Conservation (phyloP, 179 eudicot species). For the Silene noctiflora region DNA sequence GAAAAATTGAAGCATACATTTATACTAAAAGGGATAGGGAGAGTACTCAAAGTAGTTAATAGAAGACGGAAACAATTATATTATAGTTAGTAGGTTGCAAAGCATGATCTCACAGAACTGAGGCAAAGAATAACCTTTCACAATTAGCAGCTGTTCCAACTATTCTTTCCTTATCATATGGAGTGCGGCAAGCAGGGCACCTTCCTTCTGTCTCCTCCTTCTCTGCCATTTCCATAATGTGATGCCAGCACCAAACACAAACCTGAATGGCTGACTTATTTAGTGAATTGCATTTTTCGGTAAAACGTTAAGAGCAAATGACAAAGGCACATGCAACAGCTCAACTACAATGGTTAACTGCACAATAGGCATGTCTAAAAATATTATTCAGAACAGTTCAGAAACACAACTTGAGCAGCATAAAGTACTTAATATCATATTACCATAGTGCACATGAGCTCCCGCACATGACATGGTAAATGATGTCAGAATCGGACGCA, state of each 20-base stretch:
- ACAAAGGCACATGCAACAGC: not conserved
- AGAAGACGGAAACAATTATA: not conserved
- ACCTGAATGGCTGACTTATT: slow-evolving; percentile 36
- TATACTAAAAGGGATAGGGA: not conserved
- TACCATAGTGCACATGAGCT: not conserved
- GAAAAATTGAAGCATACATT: not conserved
- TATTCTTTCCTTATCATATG: slow-evolving; percentile 80
- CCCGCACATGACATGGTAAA: not conserved
- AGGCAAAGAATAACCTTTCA: slow-evolving; percentile 43
- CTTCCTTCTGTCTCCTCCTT: slow-evolving; percentile 81
- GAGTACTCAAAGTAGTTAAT: not conserved
- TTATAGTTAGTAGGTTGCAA: not conserved
- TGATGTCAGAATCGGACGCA: too few species aligned
- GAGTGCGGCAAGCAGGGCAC: slow-evolving; percentile 78
- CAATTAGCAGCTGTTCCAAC: slow-evolving; percentile 59
- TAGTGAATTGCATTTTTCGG: not conserved
- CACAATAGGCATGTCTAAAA: not conserved
- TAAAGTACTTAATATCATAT: not conserved
- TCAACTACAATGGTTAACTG: not conserved
- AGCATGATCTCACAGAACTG: slow-evolving; percentile 5
- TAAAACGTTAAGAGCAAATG: not conserved
- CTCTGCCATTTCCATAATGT: slow-evolving; percentile 97
- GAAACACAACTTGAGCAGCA: too few species aligned
- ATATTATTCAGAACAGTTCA: not conserved
- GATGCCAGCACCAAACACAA: slow-evolving; percentile 99